Conservation (phyloP, 2,329 filamentous ascomycete genomes). For the Trichocomaceae sp. region DNA sequence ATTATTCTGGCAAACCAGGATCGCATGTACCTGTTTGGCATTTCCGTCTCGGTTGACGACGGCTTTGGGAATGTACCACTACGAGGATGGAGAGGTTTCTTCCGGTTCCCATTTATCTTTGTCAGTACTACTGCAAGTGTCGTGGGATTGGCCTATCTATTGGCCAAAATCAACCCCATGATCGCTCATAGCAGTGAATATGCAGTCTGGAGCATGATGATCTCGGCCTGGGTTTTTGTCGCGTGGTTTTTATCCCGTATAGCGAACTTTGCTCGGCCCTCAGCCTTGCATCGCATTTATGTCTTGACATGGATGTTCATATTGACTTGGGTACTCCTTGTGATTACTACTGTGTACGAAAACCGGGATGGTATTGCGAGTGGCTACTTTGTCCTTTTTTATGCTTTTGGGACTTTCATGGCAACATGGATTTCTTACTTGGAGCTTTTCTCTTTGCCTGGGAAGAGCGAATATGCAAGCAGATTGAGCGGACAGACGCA, state of each 20-base stretch:
- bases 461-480: slow-evolving; percentile 62
- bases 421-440: slow-evolving; percentile 68
- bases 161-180: slow-evolving; percentile 78
- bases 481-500: slow-evolving; percentile 42
- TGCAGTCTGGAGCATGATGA: slow-evolving; percentile 80
- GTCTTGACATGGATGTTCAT: slow-evolving; percentile 77
- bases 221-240: slow-evolving; percentile 70
- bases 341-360: slow-evolving; percentile 67
- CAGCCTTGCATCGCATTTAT: slow-evolving; percentile 77
- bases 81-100: slow-evolving; percentile 73
- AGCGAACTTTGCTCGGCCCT: slow-evolving; percentile 73
- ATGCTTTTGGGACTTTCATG: slow-evolving; percentile 67
- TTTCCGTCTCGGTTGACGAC: slow-evolving; percentile 55
- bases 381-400: slow-evolving; percentile 75
- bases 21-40: slow-evolving; percentile 83
- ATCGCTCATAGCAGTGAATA: slow-evolving; percentile 89
- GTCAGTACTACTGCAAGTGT: slow-evolving; percentile 61
- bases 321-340: slow-evolving; percentile 65
- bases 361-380: slow-evolving; percentile 65
- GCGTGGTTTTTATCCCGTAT: slow-evolving; percentile 79
- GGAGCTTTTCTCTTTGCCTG: slow-evolving; percentile 71
- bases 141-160: slow-evolving; percentile 64
- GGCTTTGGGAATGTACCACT: slow-evolving; percentile 57
- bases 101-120: slow-evolving; percentile 74
- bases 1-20: slow-evolving; percentile 63